phyloP scores from a whole-genome alignment of 2,329 filamentous ascomycete genomes.

The Helminthosporium solani region DNA sequence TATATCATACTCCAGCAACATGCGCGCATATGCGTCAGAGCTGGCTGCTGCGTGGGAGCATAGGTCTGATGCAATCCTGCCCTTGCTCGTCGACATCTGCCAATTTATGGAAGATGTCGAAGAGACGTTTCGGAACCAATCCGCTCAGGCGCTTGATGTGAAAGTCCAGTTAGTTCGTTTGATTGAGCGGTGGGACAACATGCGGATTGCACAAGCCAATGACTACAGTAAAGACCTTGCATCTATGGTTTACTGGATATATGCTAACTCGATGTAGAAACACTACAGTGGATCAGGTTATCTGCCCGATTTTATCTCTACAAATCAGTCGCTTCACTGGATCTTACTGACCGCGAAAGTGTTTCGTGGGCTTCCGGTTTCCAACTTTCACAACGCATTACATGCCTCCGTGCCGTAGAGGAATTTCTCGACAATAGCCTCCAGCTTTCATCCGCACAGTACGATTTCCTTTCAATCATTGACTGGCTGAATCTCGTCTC shows the following conservation, averaged over 20 bases:
- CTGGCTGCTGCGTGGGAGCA: constrained; percentile 33
- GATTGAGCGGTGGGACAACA: constrained; percentile 36
- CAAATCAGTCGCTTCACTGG: constrained; percentile 27
- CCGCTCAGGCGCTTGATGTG: constrained; percentile 31
- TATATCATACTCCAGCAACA: constrained; percentile 28
- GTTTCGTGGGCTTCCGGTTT: constrained; percentile 37
- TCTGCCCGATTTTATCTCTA: constrained; percentile 32
- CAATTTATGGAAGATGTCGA: constrained; percentile 40
- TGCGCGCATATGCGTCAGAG: constrained; percentile 36
- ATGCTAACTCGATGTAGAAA: constrained; percentile 24
- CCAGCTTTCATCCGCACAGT: constrained; percentile 28
- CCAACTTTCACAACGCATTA: constrained; percentile 37
- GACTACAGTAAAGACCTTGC: constrained; percentile 31
- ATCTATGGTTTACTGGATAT: background rate
- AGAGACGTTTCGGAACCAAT: constrained; percentile 32
- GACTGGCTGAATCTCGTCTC: constrained; percentile 37
- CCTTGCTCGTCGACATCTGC: constrained; percentile 33
- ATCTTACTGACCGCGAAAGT: constrained; percentile 30
- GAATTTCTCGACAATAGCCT: constrained; percentile 36
- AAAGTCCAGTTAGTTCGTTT: constrained; percentile 36
- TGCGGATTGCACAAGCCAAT: constrained; percentile 30
- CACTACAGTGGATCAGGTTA: constrained; percentile 35
- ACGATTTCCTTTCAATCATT: constrained; percentile 31
- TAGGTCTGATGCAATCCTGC: constrained; percentile 31
- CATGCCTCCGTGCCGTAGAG: constrained; percentile 33